Evolutionary conservation across 345 rosid genomes (phyloP).

Genomic region (Gossypium longicalyx): DNA sequence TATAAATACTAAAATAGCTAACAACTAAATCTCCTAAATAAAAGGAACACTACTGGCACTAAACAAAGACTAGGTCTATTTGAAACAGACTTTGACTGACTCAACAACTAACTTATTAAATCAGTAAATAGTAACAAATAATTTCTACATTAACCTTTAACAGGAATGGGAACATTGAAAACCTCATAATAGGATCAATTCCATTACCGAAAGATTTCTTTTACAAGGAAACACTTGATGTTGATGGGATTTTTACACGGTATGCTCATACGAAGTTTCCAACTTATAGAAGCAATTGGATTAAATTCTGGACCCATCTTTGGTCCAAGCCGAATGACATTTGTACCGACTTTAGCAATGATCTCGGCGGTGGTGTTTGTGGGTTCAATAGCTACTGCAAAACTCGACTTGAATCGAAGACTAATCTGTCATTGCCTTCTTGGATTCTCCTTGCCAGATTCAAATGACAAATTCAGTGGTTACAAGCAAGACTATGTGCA

Average conservation of each 20-base stretch:
- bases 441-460: constrained; percentile 15
- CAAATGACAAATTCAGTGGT: neutral
- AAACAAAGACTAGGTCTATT: no score
- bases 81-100: no score
- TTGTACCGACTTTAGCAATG: neutral
- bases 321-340: constrained; percentile 18
- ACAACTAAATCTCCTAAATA: no score
- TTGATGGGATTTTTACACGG: constrained; percentile 24
- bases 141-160: no score
- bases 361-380: constrained; percentile 18
- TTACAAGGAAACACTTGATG: constrained; percentile 26
- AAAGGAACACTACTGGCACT: no score
- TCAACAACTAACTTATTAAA: no score
- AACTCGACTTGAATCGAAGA: neutral
- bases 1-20: no score
- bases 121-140: no score
- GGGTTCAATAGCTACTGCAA: constrained; percentile 29
- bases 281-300: neutral
- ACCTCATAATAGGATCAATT: no score
- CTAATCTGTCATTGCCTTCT: constrained; percentile 24
- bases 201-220: neutral
- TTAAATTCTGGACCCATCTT: neutral
- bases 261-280: constrained; percentile 15
- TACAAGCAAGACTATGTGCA: constrained; percentile 17
- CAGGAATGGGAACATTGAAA: neutral